Evolutionary conservation across 1,284 basidiomycete species (phyloP), one percentile per base, ranked within the genome.

Genomic region (Leccinum angustisporum): DNA sequence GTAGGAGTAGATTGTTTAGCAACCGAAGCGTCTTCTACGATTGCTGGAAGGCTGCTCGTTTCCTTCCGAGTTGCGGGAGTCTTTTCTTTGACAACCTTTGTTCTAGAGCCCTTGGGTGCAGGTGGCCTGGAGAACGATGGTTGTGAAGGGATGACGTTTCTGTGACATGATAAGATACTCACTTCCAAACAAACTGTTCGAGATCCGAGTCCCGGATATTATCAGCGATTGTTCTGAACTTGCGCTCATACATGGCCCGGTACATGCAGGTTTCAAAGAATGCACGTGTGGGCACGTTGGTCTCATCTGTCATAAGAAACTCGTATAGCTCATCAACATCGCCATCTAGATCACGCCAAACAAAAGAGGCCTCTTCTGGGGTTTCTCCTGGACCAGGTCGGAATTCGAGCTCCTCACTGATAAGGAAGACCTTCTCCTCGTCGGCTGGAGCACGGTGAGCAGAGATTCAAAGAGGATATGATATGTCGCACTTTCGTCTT

Each of bases 251-350:
- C 83, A 97, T 94, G 61, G 96, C 97, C 50, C 94, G 89, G 67
- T 97, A 90, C 81, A 95, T 91, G 75, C 95, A 95, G 54, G 92
- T 89, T 76, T 97, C 94, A 72, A 98, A 97, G 77, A 92, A 91
- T 14, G 90, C 87, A 56, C 86, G 86, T 5, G 93, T 95, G 1
- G 94, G 93, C 18, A 83, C 88, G 67, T 94, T 94, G 13, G 93
- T 92, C 16, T 90, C 92, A 51, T 81, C 78, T 2, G 88, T 87
- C 65, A 74, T 75, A 54, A 92, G 86, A 70, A 92, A 95, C 74
- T 95, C 91, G 69, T 88, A 92, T 56, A 90, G 81, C 69, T 95
- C 92, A 66, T 92, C 88, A 21, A 87, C 78, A 68, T 91, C 91
- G 43, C 92, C 92, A 57, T 92, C 84, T 18, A 96, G 81, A 75